Base-by-base conservation (phyloP, 2,329 filamentous ascomycete species). In the Simplicillium sp. region DNA sequence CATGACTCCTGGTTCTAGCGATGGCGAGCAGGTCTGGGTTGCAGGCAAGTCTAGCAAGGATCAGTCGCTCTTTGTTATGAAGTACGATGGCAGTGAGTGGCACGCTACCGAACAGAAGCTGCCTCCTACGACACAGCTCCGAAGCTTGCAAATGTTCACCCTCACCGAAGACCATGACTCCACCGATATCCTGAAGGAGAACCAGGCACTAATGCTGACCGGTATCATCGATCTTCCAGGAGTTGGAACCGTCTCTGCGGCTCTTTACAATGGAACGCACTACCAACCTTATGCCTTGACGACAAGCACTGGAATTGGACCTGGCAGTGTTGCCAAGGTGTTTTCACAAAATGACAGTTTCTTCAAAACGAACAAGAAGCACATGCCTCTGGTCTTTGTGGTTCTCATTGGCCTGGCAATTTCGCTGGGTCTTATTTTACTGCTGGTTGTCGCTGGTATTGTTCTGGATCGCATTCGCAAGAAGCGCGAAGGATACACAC, bases 161-260 rank as follows among this genome's bases (percentile, higher is more conserved):
- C 60, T 94, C 15, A 82, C 75, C 1, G 63, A 80, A 37, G 63
- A 77, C 13, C 92, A 97, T 56, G 75, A 67, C 29, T 62, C 69
- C 12, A 79, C 75, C 2, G 62, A 75, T 31, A 66, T 88, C 7
- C 64, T 98, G 13, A 71, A 79, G 39, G 62, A 73, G 14, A 70
- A 79, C 46, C 79, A 92, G 57, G 73, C 79, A 4, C 75, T 98
- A 29, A 74, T 98, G 62, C 68, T 97, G 38, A 87, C 87, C n/a
- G 92, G 92, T 32, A 77, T 83, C 40, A 77, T 98, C 49, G 73
- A 79, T 48, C 71, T 97, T 14, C 77, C 83, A 0, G 66, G 67
- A 37, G 88, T 88, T 55, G 89, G 90, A 44, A 82, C 80, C 43
- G 87, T 84, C 6, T 94, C 90, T 12, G 88, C 87, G 8, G 90